phyloP scores from a whole-genome alignment of 2,329 filamentous ascomycete species.

The Dendrostoma leiphaemia region DNA sequence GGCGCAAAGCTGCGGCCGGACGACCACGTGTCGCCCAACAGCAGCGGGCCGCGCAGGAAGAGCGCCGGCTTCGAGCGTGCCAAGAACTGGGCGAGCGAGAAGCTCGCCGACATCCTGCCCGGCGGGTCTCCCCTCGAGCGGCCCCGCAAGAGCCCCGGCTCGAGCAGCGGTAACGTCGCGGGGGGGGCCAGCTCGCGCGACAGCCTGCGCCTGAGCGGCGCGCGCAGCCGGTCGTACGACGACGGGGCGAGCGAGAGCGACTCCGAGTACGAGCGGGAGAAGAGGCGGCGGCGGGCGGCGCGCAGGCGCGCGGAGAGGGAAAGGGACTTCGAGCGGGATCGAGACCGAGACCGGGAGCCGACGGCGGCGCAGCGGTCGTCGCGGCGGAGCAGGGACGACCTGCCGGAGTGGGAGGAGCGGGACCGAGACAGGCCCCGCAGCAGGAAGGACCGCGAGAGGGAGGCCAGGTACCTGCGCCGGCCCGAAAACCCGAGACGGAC shows the following conservation, averaged over 20 bases:
- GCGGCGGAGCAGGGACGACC: conserved; percentile 23
- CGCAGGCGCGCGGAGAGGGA: conserved; percentile 31
- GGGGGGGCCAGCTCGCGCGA: conserved; percentile 36
- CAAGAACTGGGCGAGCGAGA: conserved; percentile 29
- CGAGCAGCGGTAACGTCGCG: conserved; percentile 22
- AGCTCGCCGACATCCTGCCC: conserved; percentile 42
- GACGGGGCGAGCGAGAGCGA: conserved; percentile 31
- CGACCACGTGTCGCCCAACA: not conserved
- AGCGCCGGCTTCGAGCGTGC: conserved; percentile 10
- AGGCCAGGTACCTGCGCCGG: conserved; percentile 33
- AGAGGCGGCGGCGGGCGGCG: conserved; percentile 29
- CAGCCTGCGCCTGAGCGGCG: conserved; percentile 34
- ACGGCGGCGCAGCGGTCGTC: conserved; percentile 23
- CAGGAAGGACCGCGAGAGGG: conserved; percentile 30
- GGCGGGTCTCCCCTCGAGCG: conserved; percentile 33
- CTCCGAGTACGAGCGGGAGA: conserved; percentile 20
- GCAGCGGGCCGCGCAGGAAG: conserved; percentile 1
- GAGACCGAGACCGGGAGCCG: no score
- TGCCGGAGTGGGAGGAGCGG: conserved; percentile 30
- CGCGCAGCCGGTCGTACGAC: conserved; percentile 42
- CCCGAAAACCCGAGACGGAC: conserved; percentile 42
- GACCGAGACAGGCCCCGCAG: conserved; percentile 31
- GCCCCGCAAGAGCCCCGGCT: conserved; percentile 34
- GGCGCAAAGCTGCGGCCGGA: conserved; percentile 22
- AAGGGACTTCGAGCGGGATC: conserved; percentile 21